A percentile compares a stretch with the other conserved stretches of the same genome.
Evolutionary conservation across 495 filamentous ascomycete genomes (phyloP).

Genomic region (Podospora tetraspora): DNA sequence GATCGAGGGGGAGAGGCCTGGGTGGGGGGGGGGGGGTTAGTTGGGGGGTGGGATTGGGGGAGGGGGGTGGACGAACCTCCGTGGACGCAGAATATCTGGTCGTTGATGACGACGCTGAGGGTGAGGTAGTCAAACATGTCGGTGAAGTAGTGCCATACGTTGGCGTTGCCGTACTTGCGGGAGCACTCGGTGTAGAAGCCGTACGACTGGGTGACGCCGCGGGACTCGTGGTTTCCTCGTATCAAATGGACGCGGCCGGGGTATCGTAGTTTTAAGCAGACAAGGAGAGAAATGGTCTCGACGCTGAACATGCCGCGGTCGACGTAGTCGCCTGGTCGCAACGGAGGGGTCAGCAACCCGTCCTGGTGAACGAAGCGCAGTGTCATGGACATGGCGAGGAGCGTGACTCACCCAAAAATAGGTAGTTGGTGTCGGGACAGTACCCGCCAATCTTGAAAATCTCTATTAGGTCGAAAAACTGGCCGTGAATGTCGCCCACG

Average conservation of each 20-base stretch:
- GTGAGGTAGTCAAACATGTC: constrained; percentile 99
- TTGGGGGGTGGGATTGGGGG: neutral
- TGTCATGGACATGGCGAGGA: neutral
- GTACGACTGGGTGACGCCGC: constrained; percentile 96
- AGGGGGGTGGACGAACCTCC: constrained; percentile 50
- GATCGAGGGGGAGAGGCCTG: constrained; percentile 85
- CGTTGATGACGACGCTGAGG: constrained; percentile 92
- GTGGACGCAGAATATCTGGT: constrained; percentile 98
- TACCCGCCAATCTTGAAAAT: constrained; percentile 98
- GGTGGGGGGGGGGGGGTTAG: neutral
- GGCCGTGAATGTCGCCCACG: constrained; percentile 96
- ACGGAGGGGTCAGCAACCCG: neutral
- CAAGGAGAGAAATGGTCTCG: constrained; percentile 91
- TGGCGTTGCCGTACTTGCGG: constrained; percentile 95
- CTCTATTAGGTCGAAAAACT: constrained; percentile 98
- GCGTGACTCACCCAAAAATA: constrained; percentile 73
- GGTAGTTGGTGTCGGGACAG: constrained; percentile 95
- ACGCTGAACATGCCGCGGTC: constrained; percentile 95
- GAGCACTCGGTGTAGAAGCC: constrained; percentile 98
- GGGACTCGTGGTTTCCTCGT: constrained; percentile 93
- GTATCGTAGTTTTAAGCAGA: constrained; percentile 91
- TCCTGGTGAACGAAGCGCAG: neutral
- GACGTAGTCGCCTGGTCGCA: constrained; percentile 77
- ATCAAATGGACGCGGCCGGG: constrained; percentile 89
- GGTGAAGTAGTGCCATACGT: constrained; percentile 99